Evolutionary conservation across 352 stramenopile genomes (phyloP).

Genomic region (Albugo laibachii): DNA sequence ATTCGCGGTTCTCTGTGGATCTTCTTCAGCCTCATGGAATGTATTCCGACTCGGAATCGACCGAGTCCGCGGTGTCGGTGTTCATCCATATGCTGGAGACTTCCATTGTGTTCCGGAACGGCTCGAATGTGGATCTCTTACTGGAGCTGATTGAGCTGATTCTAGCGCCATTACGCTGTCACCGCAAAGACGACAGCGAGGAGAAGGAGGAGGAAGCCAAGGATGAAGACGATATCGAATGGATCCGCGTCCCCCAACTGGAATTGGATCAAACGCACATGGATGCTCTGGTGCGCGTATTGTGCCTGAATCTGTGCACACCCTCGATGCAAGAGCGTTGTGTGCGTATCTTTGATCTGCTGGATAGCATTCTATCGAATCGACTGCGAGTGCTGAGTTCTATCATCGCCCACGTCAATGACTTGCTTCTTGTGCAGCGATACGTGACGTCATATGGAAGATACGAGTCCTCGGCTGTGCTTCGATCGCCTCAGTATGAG

Average conservation of each 20-base stretch:
- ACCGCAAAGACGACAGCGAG: slow-evolving; percentile 19
- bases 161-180: slow-evolving; percentile 65
- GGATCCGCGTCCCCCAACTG: slow-evolving; percentile 43
- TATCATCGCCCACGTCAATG: slow-evolving; percentile 37
- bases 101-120: slow-evolving; percentile 68
- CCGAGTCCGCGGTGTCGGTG: slow-evolving; percentile 21
- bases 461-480: slow-evolving; percentile 61
- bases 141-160: slow-evolving; percentile 83
- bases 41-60: slow-evolving; percentile 11
- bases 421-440: slow-evolving; percentile 16
- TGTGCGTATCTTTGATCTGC: slow-evolving; percentile 50
- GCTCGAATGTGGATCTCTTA: slow-evolving; percentile 84
- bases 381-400: slow-evolving; percentile 35
- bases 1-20: slow-evolving; percentile 76
- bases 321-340: slow-evolving; percentile 67
- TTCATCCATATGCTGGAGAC: slow-evolving; percentile 81
- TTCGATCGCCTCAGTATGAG: slow-evolving; percentile 71
- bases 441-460: slow-evolving; percentile 5
- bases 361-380: slow-evolving; percentile 46
- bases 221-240: slow-evolving; percentile 21
- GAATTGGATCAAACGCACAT: slow-evolving; percentile 31
- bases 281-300: slow-evolving; percentile 34
- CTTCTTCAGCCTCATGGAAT: slow-evolving; percentile 57
- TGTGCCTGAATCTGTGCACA: slow-evolving; percentile 65
- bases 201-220: slow-evolving; percentile 9